Base-by-base conservation (phyloP, 2,329 filamentous ascomycete genomes). In the Gaeumannomyces sp. region DNA sequence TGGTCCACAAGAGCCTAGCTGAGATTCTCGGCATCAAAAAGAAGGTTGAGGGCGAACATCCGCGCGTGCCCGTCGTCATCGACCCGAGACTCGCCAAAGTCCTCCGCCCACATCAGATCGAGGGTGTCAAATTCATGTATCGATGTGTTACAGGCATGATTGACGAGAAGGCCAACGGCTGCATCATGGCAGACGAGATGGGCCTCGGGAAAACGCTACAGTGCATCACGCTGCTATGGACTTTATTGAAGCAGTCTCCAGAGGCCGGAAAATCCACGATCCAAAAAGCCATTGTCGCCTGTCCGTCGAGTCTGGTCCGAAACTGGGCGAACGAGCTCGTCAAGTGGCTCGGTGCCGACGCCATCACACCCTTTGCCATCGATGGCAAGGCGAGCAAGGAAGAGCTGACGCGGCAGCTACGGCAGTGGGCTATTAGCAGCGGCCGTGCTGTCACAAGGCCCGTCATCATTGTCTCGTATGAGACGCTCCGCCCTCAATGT, bases 171-270 rank as follows among this genome's bases (percentile, higher is more conserved):
- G 95, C 95, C 61, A 91, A 97, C 75, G 95, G 95, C 2, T 99
- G 95, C 77, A 99, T 99, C 74, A 99, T 99, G 95, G 95, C 95
- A 64, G 95, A 99, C 75, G 95, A 97, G 75, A 99, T 99, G 95
- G 95, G 95, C 70, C 80, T 99, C 35, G 95, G 95, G 65, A 99
- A 99, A 79, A 99, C 95, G 25, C 78, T 99, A 59, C 95, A 99
- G 80, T 99, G 95, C 76, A 99, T 99, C 72, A 86, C 95, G 0
- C 83, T 99, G 62, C 89, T 99, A 82, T 99, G 95, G 95, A 99
- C 95, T 1, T 79, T 99, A 1, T 79, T 99, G 22, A 98, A 97
- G 75, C 95, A 99, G 73, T 96, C 93, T 0, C 92, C 95, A 0
- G 92, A 97, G 57, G 92, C 94, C n/a, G 95, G 95, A 27, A 97